phyloP scores from a whole-genome alignment of 225 moss, liverwort and hornwort species.

The Sphagnum tenellum region DNA sequence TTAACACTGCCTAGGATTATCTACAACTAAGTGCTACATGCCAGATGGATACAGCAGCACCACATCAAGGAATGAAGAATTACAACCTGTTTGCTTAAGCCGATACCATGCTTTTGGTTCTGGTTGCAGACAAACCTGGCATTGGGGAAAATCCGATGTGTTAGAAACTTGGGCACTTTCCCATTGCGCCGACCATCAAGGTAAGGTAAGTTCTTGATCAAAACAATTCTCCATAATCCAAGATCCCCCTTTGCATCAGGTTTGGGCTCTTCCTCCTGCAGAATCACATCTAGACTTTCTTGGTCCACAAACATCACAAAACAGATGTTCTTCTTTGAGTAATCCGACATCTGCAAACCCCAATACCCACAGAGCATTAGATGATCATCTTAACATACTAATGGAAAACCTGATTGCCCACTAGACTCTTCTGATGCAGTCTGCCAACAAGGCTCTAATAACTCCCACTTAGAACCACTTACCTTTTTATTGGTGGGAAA shows the following conservation, averaged over 20 bases:
- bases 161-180: slow-evolving; percentile 92
- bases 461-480: background rate
- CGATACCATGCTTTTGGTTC: no score
- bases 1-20: no score
- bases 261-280: slow-evolving; percentile 38
- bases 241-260: slow-evolving; percentile 53
- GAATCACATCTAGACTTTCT: slow-evolving; percentile 69
- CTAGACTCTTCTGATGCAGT: no score
- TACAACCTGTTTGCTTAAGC: no score
- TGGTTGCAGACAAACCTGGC: slow-evolving; percentile 34
- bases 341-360: slow-evolving; percentile 55
- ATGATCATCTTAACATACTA: no score
- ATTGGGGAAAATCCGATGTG: slow-evolving; percentile 85
- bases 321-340: slow-evolving; percentile 72
- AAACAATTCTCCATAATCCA: slow-evolving; percentile 80
- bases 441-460: no score
- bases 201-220: slow-evolving; percentile 67
- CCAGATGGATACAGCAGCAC: no score
- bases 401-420: no score
- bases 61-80: no score
- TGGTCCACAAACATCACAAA: slow-evolving; percentile 98
- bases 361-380: background rate
- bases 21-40: no score
- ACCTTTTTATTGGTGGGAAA: slow-evolving; percentile 72
- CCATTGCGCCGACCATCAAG: slow-evolving; percentile 78